These are phyloP conservation scores for Vachellia collinsii DNA, from an alignment of 306 rosid species.

Conservation along the genomic window DNA sequence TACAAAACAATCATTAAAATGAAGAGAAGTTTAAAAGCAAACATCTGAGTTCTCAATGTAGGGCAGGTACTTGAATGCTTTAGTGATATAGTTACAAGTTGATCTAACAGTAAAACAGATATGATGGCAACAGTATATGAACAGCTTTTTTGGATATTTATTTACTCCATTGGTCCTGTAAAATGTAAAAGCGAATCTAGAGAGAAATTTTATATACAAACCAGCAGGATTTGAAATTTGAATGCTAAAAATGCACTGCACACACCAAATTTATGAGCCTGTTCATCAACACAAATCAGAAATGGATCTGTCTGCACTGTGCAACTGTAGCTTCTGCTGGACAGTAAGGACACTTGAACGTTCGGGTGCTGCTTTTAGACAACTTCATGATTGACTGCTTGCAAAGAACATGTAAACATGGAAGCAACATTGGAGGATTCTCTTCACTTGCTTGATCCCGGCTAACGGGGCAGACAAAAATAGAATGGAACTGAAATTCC, in stretches of 20 bases:
- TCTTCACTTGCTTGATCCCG: slow-evolving; percentile 83
- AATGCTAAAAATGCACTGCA: slow-evolving; percentile 39
- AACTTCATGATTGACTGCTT: slow-evolving; percentile 79
- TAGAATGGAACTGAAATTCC: slow-evolving; percentile 87
- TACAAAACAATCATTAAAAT: neutral
- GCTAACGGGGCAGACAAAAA: slow-evolving; percentile 89
- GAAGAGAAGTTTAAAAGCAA: neutral
- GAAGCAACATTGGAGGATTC: slow-evolving; percentile 86
- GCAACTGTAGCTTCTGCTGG: slow-evolving; percentile 66
- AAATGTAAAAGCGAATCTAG: slow-evolving; percentile 38
- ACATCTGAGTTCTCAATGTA: neutral
- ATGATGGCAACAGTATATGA: slow-evolving; percentile 22
- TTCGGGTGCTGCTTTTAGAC: slow-evolving; percentile 68
- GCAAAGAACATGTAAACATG: slow-evolving; percentile 89
- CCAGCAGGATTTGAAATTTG: slow-evolving; percentile 29
- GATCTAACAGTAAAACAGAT: neutral
- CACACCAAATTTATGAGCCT: slow-evolving; percentile 31
- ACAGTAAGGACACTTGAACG: slow-evolving; percentile 86
- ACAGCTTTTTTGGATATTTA: slow-evolving; percentile 44
- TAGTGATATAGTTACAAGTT: neutral
- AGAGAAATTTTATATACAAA: slow-evolving; percentile 56
- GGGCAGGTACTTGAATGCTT: neutral
- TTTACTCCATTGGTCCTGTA: slow-evolving; percentile 33
- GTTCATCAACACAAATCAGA: slow-evolving; percentile 48
- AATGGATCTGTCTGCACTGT: slow-evolving; percentile 66